A percentile compares a stretch with the other conserved stretches of the same genome.
Conservation (phyloP, 768 basidiomycete species). For the Russula vinacea region DNA sequence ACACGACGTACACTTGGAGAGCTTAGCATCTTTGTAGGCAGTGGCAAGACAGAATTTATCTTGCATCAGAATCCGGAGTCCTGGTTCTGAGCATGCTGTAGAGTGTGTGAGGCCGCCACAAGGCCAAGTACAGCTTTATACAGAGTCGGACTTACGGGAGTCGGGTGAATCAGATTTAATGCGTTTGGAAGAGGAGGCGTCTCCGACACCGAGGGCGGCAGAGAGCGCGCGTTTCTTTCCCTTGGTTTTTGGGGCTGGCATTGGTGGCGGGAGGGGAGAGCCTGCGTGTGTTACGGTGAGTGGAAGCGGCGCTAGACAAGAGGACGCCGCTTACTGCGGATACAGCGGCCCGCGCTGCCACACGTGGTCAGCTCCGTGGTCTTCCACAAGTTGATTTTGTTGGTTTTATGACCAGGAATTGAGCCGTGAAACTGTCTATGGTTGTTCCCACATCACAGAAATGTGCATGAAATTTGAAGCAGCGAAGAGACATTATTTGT, state of each 20-base stretch:
- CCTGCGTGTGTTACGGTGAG: conserved; percentile 11
- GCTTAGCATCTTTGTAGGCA: conserved; percentile 37
- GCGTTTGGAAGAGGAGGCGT: conserved; percentile 24
- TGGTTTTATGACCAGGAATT: neutral
- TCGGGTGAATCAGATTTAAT: conserved; percentile 21
- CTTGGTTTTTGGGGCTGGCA: conserved; percentile 23
- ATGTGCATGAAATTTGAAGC: neutral
- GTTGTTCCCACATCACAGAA: neutral
- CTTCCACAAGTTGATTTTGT: neutral
- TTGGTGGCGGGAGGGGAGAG: conserved; percentile 8
- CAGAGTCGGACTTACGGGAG: conserved; percentile 14
- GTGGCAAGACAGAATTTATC: conserved; percentile 26
- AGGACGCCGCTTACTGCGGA: conserved; percentile 4
- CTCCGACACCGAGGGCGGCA: conserved; percentile 10
- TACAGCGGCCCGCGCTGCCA: neutral
- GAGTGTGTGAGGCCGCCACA: conserved; percentile 17
- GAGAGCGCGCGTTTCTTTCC: conserved; percentile 23
- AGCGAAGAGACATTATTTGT: neutral
- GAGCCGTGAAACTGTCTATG: neutral
- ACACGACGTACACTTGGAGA: conserved; percentile 78
- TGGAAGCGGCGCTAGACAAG: conserved; percentile 17
- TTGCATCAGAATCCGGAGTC: conserved; percentile 9
- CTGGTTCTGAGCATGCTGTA: conserved; percentile 12
- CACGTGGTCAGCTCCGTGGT: neutral
- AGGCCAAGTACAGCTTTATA: neutral